These are phyloP conservation scores for Asclepias syriaca DNA, from an alignment of 257 asterid species.

Conservation along the genomic window DNA sequence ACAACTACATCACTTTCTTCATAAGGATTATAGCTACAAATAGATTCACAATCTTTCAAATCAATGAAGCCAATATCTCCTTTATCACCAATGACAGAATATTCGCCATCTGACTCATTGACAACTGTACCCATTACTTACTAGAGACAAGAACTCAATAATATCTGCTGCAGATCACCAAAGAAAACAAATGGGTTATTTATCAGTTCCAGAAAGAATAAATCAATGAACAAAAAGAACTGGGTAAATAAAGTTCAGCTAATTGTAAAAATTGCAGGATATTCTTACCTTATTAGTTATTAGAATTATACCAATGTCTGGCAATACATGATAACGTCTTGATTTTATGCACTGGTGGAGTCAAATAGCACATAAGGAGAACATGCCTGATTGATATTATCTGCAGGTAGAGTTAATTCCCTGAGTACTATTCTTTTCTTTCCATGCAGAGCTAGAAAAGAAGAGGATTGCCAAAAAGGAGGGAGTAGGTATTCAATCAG, in stretches of 20 bases:
- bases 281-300: neutral
- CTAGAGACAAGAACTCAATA: neutral
- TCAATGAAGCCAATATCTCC: slow-evolving; percentile 87
- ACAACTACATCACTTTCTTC: slow-evolving; percentile 52
- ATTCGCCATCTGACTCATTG: slow-evolving; percentile 67
- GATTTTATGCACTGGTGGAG: neutral
- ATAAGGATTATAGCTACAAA: slow-evolving; percentile 58
- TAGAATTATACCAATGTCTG: neutral
- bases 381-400: neutral
- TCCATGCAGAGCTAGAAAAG: neutral
- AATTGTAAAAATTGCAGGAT: neutral
- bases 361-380: neutral
- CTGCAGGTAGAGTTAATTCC: neutral
- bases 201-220: neutral
- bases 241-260: neutral
- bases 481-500: neutral
- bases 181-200: neutral
- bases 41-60: slow-evolving; percentile 40
- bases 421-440: neutral
- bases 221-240: neutral
- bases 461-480: neutral
- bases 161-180: slow-evolving; percentile 1
- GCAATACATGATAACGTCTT: neutral
- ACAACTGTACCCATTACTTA: slow-evolving; percentile 37
- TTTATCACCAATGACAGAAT: slow-evolving; percentile 66